Conservation (phyloP, 1,284 basidiomycete species). For the Moesziomyces parantarcticus region DNA sequence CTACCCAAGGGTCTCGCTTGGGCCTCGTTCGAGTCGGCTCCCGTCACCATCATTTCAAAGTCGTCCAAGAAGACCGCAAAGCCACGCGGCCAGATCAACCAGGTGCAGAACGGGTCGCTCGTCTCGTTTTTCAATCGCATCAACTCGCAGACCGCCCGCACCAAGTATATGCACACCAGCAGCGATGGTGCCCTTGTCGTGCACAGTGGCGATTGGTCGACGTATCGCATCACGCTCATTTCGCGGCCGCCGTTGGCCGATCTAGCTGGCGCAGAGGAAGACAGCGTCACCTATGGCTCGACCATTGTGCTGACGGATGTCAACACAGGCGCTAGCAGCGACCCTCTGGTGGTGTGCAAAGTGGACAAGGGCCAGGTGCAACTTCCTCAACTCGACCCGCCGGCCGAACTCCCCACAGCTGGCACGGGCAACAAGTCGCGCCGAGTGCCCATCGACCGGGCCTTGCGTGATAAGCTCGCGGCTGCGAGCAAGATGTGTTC, state of each 20-base stretch:
- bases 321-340: conserved; percentile 82
- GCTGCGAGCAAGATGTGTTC: conserved; percentile 30
- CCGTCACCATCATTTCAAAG: conserved; percentile 94
- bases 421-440: conserved; percentile 40
- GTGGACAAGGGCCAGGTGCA: conserved; percentile 84
- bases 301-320: conserved; percentile 86
- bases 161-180: conserved; percentile 87
- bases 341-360: conserved; percentile 88
- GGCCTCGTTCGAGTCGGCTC: conserved; percentile 90
- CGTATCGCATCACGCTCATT: conserved; percentile 83
- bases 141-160: conserved; percentile 94
- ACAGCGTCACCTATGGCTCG: conserved; percentile 84
- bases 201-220: conserved; percentile 87
- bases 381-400: conserved; percentile 46
- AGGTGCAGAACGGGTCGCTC: conserved; percentile 87
- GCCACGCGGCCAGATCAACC: conserved; percentile 90
- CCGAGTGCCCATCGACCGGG: conserved; percentile 30
- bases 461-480: conserved; percentile 40
- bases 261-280: conserved; percentile 49
- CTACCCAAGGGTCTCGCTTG: conserved; percentile 70
- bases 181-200: conserved; percentile 77
- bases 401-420: conserved; percentile 29
- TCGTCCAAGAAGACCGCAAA: conserved; percentile 96
- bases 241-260: conserved; percentile 58
- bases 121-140: conserved; percentile 95